These are phyloP conservation scores for Cytidiella melzeri DNA, from an alignment of 768 basidiomycete genomes.

Conservation along the genomic window DNA sequence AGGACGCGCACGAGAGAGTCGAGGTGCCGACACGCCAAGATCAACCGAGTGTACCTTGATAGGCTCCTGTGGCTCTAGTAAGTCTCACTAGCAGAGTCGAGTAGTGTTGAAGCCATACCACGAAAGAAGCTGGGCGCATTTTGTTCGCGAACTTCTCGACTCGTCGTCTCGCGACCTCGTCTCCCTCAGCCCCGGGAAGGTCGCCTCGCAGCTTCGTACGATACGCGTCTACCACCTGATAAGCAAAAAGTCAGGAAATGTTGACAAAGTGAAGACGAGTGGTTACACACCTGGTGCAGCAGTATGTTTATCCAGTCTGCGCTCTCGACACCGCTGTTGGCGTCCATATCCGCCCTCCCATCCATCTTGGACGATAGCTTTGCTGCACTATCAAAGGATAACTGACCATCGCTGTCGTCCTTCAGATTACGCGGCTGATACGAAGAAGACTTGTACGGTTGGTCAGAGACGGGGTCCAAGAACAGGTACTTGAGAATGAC, in stretches of 20 bases:
- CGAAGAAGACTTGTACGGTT: slow-evolving; percentile 46
- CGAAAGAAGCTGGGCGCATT: slow-evolving; percentile 60
- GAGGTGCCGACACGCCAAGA: slow-evolving; percentile 76
- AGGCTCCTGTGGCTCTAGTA: slow-evolving; percentile 51
- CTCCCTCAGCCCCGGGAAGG: slow-evolving; percentile 63
- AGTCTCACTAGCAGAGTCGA: slow-evolving; percentile 4
- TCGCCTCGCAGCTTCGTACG: slow-evolving; percentile 72
- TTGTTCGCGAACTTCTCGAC: slow-evolving; percentile 81
- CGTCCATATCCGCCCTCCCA: background rate
- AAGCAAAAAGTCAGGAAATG: background rate
- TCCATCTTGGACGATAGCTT: background rate
- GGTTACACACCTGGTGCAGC: slow-evolving; percentile 61
- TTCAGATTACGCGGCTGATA: slow-evolving; percentile 56
- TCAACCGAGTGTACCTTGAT: slow-evolving; percentile 83
- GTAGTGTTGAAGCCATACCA: slow-evolving; percentile 39
- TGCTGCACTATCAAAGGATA: background rate
- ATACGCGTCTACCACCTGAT: slow-evolving; percentile 65
- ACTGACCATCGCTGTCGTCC: slow-evolving; percentile 24
- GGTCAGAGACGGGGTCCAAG: slow-evolving; percentile 63
- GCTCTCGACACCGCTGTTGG: slow-evolving; percentile 46
- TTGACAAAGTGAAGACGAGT: background rate
- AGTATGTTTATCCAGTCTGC: slow-evolving; percentile 90
- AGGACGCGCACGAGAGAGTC: slow-evolving; percentile 63
- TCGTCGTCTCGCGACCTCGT: slow-evolving; percentile 73
- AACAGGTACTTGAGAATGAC: slow-evolving; percentile 94